A percentile compares a stretch with the other conserved stretches of the same genome.
These are phyloP conservation scores for Solanum sparsipilum DNA, from an alignment of 257 asterid species.

Conservation along the genomic window DNA sequence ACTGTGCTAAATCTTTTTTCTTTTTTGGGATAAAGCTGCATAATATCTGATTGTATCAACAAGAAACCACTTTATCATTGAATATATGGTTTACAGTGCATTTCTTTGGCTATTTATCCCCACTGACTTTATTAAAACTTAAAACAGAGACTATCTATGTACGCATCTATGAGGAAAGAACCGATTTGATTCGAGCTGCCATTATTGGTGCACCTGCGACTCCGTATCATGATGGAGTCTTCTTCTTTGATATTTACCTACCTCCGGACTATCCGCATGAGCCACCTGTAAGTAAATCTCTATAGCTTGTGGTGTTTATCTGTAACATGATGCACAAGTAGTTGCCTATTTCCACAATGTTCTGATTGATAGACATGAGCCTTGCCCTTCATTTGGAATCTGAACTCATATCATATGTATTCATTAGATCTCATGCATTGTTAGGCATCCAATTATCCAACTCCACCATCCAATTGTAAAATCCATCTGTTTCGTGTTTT, in stretches of 20 bases:
- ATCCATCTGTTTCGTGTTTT: background rate
- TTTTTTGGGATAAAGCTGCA: background rate
- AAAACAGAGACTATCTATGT: conserved; percentile 61
- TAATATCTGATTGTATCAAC: background rate
- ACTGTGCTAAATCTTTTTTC: background rate
- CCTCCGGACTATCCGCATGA: conserved; percentile 77
- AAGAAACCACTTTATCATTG: background rate
- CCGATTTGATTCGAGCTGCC: conserved; percentile 77
- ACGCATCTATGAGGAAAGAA: conserved; percentile 72
- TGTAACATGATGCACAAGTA: background rate
- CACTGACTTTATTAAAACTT: background rate
- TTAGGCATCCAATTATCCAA: background rate
- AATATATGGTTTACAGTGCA: background rate
- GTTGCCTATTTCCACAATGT: background rate
- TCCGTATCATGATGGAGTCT: conserved; percentile 89
- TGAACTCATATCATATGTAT: background rate
- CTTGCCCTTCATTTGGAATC: background rate
- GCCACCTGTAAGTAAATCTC: conserved; percentile 69
- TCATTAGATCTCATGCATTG: background rate
- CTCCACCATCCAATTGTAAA: background rate
- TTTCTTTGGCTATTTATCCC: background rate
- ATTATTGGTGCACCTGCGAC: conserved; percentile 74
- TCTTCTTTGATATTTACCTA: conserved; percentile 76
- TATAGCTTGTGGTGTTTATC: background rate
- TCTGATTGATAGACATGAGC: background rate